Evolutionary conservation across 1,284 basidiomycete species (phyloP), one percentile per base, ranked within the genome.

Genomic region (Apiotrichum gracile): DNA sequence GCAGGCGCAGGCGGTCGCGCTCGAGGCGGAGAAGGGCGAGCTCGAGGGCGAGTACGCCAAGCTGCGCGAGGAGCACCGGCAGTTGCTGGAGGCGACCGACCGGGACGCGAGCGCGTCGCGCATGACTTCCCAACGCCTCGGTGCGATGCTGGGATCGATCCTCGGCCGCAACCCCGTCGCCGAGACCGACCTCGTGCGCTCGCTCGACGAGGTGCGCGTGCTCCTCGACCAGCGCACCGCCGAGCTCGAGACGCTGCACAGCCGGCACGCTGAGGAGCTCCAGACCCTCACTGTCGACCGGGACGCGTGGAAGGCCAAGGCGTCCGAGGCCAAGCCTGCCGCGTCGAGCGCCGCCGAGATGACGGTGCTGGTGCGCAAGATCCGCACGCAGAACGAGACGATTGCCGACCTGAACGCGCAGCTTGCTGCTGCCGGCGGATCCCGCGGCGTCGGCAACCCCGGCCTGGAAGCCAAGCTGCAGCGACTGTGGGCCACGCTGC

Each of bases 401-500:
- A 52, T 59, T 8, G 34, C 37, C 24, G 46, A 41, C 24, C 49
- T 57, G 16, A 42, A 47, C 29, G 34, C 29, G 4, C 31, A 34
- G 21, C 59, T 60, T 29, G 57, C 65, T 19, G 56, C 68, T 10
- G 57, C 53, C 4, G 19, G n/a, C 19, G 19, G 19, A 5, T 17
- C 34, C 34, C 6, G 17, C n/a, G 19, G 7, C 24, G 29, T 14
- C 12, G 27, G 10, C 21, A 29, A 33, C n/a, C 19, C 16, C 31
- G n/a, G 4, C 21, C 58, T 71, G 14, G 65, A 66, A 17, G 27
- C 61, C 25, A 85, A 87, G 47, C 78, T 81, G 13, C 77, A 79
- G 24, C 82, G 85, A 7, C 63, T 91, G n/a, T 93, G 90, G 89
- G 72, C 78, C 5, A 78, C 85, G 33, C 81, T 93, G 0, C 90